Conservation (phyloP, 768 basidiomycete genomes). For the Mycena filopes region DNA sequence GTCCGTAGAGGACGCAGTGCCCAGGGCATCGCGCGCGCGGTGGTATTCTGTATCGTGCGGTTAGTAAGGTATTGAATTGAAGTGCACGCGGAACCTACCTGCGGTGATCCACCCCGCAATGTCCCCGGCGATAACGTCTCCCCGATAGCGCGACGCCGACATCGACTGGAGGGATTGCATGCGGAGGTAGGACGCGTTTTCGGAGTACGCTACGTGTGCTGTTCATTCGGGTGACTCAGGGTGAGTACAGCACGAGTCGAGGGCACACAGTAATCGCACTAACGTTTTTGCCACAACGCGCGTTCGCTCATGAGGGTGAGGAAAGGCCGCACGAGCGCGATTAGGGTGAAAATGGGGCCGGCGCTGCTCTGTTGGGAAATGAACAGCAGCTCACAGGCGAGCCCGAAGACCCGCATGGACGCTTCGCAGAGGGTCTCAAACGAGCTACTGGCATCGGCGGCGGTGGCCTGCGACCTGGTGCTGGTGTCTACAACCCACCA, state of each 20-base stretch:
- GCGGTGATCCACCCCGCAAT: constrained; percentile 24
- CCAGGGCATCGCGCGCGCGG: constrained; percentile 10
- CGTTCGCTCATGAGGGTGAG: not conserved
- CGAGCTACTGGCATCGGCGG: too few relatives aligned
- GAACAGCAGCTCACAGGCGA: too few relatives aligned
- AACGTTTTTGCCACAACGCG: constrained; percentile 17
- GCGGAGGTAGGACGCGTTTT: constrained; percentile 11
- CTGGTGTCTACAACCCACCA: constrained; percentile 5
- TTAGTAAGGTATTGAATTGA: too few relatives aligned
- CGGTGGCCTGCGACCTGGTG: constrained; percentile 13
- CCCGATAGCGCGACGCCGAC: too few relatives aligned
- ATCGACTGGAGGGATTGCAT: too few relatives aligned
- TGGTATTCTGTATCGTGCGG: constrained; percentile 23
- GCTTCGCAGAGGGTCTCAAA: too few relatives aligned
- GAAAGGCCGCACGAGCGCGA: constrained; percentile 10
- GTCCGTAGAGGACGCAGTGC: not conserved
- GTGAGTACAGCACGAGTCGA: not conserved
- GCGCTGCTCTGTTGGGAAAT: too few relatives aligned
- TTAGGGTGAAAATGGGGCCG: too few relatives aligned
- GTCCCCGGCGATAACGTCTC: too few relatives aligned
- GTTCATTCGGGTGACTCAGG: too few relatives aligned
- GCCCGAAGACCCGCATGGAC: too few relatives aligned
- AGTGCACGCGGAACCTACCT: too few relatives aligned
- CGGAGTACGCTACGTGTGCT: constrained; percentile 23
- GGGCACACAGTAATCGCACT: not conserved